Evolutionary conservation across 2,329 filamentous ascomycete genomes (phyloP).

Genomic region (Cercospora sojina): DNA sequence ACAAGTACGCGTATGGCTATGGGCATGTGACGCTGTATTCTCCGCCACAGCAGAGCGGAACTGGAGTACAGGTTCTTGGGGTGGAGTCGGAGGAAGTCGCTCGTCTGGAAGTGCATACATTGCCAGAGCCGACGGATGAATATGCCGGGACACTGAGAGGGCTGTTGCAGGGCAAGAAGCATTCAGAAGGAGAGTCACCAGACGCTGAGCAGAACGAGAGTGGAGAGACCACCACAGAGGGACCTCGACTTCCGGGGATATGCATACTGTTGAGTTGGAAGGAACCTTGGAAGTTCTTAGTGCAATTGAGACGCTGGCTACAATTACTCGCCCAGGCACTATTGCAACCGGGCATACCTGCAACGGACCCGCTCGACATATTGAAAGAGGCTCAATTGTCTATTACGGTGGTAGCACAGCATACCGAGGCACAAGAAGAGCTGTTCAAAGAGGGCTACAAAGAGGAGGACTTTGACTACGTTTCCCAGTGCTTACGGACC

Average conservation of each 20-base stretch:
- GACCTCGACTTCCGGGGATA: slow-evolving; percentile 44
- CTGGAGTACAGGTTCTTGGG: slow-evolving; percentile 30
- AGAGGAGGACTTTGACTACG: slow-evolving; percentile 94
- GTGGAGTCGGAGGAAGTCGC: slow-evolving; percentile 38
- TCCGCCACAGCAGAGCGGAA: slow-evolving; percentile 30
- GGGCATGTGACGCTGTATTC: slow-evolving; percentile 38
- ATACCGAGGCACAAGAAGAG: slow-evolving; percentile 87
- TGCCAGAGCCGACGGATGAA: slow-evolving; percentile 34
- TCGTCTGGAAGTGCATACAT: slow-evolving; percentile 35
- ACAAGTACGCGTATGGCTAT: slow-evolving; percentile 39
- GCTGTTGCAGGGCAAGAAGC: slow-evolving; percentile 27
- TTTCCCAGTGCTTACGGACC: slow-evolving; percentile 88
- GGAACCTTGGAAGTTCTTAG: slow-evolving; percentile 87
- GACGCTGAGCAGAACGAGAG: slow-evolving; percentile 20
- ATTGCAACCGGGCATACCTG: slow-evolving; percentile 62
- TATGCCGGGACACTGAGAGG: slow-evolving; percentile 33
- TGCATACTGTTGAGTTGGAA: slow-evolving; percentile 95
- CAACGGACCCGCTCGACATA: slow-evolving; percentile 67
- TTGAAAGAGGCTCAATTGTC: slow-evolving; percentile 90
- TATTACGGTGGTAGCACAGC: slow-evolving; percentile 92
- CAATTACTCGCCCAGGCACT: slow-evolving; percentile 72
- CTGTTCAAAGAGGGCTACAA: slow-evolving; percentile 92
- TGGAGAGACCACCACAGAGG: slow-evolving; percentile 1
- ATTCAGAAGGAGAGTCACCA: slow-evolving; percentile 12
- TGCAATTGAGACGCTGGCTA: slow-evolving; percentile 86